Conservation (phyloP, 2,329 filamentous ascomycete species). For the Aspergillus aculeatus region DNA sequence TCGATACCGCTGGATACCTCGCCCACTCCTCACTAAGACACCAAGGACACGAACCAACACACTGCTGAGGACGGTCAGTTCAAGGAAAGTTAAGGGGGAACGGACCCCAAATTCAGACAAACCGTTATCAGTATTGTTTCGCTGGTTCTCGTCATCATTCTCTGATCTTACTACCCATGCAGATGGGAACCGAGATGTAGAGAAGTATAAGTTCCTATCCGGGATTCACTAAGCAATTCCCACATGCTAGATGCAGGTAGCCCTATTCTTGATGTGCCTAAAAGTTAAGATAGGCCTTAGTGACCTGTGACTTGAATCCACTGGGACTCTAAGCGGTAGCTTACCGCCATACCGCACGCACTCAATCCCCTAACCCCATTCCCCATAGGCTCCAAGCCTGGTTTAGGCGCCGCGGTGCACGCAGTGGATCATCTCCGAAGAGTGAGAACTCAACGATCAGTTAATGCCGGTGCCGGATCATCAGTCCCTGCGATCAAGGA, state of each 20-base stretch:
- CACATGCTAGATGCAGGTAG: neutral
- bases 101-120: neutral
- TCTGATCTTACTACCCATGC: neutral
- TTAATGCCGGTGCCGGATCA: neutral
- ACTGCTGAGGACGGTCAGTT: neutral
- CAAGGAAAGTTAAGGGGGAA: neutral
- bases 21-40: neutral
- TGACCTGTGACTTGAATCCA: neutral
- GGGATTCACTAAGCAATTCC: neutral
- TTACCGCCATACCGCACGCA: neutral
- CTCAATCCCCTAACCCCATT: neutral
- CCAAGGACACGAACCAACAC: neutral
- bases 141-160: neutral
- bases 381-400: neutral
- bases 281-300: neutral
- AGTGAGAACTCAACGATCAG: neutral
- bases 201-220: neutral
- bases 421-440: neutral
- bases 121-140: neutral
- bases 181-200: neutral
- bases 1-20: slow-evolving; percentile 9
- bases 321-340: neutral
- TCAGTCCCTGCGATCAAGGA: neutral
- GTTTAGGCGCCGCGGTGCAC: neutral
- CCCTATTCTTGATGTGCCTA: neutral